A percentile compares a stretch with the other conserved stretches of the same genome.
Conservation (phyloP, 2,329 filamentous ascomycete genomes). For the Talaromyces marneffei region DNA sequence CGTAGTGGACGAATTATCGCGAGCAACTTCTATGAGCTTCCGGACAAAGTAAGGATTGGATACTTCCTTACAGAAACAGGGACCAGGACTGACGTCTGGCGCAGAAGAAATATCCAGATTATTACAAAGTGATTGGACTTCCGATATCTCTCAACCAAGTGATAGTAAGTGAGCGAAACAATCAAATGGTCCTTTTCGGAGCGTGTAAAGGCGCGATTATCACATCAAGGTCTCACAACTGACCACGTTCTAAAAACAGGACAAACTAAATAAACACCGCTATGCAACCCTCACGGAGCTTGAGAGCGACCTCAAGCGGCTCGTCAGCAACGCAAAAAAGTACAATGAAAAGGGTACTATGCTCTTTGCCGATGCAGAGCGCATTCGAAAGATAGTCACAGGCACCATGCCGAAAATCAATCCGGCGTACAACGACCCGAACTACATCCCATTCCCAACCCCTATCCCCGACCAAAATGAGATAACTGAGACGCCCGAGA, state of each 20-base stretch:
- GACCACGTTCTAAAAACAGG: slow-evolving; percentile 26
- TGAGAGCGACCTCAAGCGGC: slow-evolving; percentile 80
- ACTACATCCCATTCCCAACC: slow-evolving; percentile 67
- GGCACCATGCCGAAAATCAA: slow-evolving; percentile 85
- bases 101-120: slow-evolving; percentile 59
- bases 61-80: not conserved
- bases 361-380: slow-evolving; percentile 77
- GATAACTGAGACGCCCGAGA: slow-evolving; percentile 33
- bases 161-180: slow-evolving; percentile 46
- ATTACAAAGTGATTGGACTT: slow-evolving; percentile 70
- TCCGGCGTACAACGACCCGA: slow-evolving; percentile 66
- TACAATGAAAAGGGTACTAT: slow-evolving; percentile 69
- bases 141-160: slow-evolving; percentile 74
- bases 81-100: not conserved
- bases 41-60: slow-evolving; percentile 45
- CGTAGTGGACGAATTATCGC: slow-evolving; percentile 67
- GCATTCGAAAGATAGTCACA: slow-evolving; percentile 76
- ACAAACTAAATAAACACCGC: slow-evolving; percentile 61
- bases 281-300: slow-evolving; percentile 68
- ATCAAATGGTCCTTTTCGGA: not conserved
- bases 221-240: not conserved
- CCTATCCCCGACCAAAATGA: slow-evolving; percentile 54
- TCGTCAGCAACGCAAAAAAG: slow-evolving; percentile 81
- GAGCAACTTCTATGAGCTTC: slow-evolving; percentile 67
- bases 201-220: not conserved